These are phyloP conservation scores for Colletotrichum spinosum DNA, from an alignment of 2,329 filamentous ascomycete genomes.

Conservation along the genomic window DNA sequence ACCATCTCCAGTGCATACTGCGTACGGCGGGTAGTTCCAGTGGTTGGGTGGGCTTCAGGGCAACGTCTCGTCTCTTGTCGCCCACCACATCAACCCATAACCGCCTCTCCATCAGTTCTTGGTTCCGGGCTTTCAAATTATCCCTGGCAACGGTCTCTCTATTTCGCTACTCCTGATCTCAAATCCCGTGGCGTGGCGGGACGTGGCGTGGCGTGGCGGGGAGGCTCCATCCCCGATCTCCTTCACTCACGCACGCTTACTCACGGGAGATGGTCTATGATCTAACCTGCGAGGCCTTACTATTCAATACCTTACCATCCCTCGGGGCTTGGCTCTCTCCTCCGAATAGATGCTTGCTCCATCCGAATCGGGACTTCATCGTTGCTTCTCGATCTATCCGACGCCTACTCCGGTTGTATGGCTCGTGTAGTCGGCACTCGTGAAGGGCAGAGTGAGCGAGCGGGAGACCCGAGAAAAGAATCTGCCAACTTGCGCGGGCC, in stretches of 20 bases:
- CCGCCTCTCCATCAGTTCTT: not conserved
- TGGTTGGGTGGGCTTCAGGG: constrained; percentile 22
- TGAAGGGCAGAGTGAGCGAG: not conserved
- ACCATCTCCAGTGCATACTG: no score
- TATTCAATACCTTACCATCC: not conserved
- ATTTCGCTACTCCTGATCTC: constrained; percentile 1
- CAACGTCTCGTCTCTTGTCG: constrained; percentile 19
- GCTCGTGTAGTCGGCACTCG: constrained; percentile 23
- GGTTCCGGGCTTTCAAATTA: constrained; percentile 1
- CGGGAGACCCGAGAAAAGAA: not conserved
- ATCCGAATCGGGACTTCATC: constrained; percentile 13
- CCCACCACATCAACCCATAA: constrained; percentile 2
- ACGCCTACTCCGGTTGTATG: constrained; percentile 4
- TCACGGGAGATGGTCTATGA: constrained; percentile 32
- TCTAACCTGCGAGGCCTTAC: constrained; percentile 22
- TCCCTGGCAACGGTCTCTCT: not conserved
- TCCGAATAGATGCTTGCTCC: constrained; percentile 19
- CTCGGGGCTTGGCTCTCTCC: no score
- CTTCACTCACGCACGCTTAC: constrained; percentile 34
- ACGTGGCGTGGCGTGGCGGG: no score
- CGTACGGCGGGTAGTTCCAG: no score
- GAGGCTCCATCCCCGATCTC: constrained; percentile 4
- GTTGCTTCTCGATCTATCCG: constrained; percentile 32
- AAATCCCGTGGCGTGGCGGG: not conserved
- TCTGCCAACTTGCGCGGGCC: not conserved